Base-by-base conservation (phyloP, 352 stramenopile genomes). In the Phytopythium oedochilum region DNA sequence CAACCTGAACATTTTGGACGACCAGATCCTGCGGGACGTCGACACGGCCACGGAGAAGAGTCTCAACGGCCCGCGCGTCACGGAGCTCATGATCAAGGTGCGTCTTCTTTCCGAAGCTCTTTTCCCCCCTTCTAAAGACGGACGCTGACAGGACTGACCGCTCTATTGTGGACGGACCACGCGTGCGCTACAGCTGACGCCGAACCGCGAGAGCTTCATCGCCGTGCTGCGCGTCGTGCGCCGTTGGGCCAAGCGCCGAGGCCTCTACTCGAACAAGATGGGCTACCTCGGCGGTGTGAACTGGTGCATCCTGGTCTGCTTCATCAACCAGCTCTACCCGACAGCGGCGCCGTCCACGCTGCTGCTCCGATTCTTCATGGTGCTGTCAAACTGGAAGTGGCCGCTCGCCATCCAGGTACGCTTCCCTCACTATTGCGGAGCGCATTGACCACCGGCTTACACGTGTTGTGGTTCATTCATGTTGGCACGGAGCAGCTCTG, bases 221-320 rank as follows among this genome's bases (percentile, higher is more conserved):
- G 81, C 83, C 36, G 86, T 96, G 36, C 66, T 97, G 31, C 82
- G 89, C 8, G 83, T 94, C 39, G 86, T 96, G 45, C 75, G 88
- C 65, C 76, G 83, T 49, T 97, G 89, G 89, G 84, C 85, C 18
- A 96, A 97, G 53, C 74, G 80, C 32, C 73, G 98, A 26, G 97
- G 97, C 25, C 65, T 99, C 28, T 99, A 99, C 73, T 98, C 90
- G 44, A 99, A 99, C 83, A 98, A 99, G 61, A 94, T 99, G 71
- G 97, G 97, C 11, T 99, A 99, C 66, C 71, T 99, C 3, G 97
- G 97, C 49, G 97, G 97, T 62, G 92, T 99, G 20, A 99, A 99
- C 72, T 99, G 86, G 77, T 98, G 96, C 56, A 99, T 99, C 62
- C 74, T 99, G 47, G 95, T 98, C 25, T 97, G 90, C 61, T 98